Evolutionary conservation across 371 early-diverging fungal genomes (phyloP).

Genomic region (Smittium culicis): DNA sequence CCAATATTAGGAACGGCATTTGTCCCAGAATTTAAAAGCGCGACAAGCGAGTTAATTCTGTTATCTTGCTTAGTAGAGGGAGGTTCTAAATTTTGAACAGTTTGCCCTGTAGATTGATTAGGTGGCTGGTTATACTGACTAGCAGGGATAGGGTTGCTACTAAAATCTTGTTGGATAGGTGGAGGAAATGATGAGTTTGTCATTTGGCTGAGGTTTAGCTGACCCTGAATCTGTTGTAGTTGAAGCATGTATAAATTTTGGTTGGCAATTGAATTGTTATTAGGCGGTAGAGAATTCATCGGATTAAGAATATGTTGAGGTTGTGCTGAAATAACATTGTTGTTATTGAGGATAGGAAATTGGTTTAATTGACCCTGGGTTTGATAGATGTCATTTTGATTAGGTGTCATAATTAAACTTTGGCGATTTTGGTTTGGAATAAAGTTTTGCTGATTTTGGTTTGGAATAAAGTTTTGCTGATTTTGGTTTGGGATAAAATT

Average conservation of each 20-base stretch:
- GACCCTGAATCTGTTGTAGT: constrained; percentile 4
- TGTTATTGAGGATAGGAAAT: neutral
- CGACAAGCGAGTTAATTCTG: neutral
- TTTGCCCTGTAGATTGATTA: neutral
- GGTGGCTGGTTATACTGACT: neutral
- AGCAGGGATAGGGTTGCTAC: neutral
- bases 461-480: neutral
- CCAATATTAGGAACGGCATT: neutral
- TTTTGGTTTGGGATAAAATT: neutral
- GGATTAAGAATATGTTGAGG: neutral
- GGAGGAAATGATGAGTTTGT: neutral
- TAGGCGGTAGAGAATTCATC: neutral
- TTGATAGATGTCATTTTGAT: neutral
- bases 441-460: neutral
- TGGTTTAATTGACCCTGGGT: neutral
- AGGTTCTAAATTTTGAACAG: neutral
- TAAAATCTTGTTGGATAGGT: neutral
- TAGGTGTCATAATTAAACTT: neutral
- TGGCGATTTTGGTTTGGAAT: neutral
- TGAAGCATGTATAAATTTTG: neutral
- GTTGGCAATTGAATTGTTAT: neutral
- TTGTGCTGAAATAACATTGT: neutral
- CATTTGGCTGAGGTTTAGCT: neutral
- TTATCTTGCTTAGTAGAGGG: neutral
- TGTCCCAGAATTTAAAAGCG: neutral